These are phyloP conservation scores for Luzula sylvatica DNA, from an alignment of 176 grass and related monocot genomes.

Conservation along the genomic window DNA sequence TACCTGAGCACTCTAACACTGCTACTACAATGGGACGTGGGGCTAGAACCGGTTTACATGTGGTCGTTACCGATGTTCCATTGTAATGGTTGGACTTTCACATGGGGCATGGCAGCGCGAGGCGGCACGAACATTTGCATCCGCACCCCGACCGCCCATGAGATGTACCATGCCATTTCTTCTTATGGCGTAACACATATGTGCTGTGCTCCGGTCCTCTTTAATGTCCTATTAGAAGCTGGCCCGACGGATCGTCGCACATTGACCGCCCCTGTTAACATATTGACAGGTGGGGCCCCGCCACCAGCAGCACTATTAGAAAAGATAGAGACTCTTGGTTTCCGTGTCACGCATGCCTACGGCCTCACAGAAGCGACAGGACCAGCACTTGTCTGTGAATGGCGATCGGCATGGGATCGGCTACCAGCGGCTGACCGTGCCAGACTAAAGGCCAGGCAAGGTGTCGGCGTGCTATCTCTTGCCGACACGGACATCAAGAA, in stretches of 20 bases:
- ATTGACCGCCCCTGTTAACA: constrained; percentile 10
- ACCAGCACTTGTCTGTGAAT: constrained; percentile 5
- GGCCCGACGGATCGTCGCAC: constrained; percentile 1
- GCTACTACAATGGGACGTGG: constrained; percentile 12
- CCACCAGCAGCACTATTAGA: constrained; percentile 24
- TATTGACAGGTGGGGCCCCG: constrained; percentile 25
- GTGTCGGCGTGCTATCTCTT: constrained; percentile 18
- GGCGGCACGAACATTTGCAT: constrained; percentile 22
- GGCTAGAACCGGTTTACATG: neutral
- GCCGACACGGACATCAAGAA: constrained; percentile 19
- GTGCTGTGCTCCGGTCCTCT: constrained; percentile 17
- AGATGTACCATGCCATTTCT: constrained; percentile 16
- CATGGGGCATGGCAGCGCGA: constrained; percentile 25
- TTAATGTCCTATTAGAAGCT: constrained; percentile 26
- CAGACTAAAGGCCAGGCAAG: constrained; percentile 20
- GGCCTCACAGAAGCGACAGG: constrained; percentile 32
- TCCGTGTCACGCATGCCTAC: constrained; percentile 30
- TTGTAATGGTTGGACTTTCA: constrained; percentile 28
- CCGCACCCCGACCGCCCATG: constrained; percentile 6
- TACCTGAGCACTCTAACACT: constrained; percentile 17
- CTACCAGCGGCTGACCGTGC: constrained; percentile 10
- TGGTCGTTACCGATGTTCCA: constrained; percentile 30
- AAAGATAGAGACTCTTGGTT: constrained; percentile 22
- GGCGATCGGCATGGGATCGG: constrained; percentile 33
- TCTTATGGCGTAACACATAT: constrained; percentile 22